Percentiles rank a stretch among this genome's conserved stretches.
These are phyloP conservation scores for Zymoseptoria brevis DNA, from an alignment of 2,329 filamentous ascomycete genomes.

Conservation along the genomic window DNA sequence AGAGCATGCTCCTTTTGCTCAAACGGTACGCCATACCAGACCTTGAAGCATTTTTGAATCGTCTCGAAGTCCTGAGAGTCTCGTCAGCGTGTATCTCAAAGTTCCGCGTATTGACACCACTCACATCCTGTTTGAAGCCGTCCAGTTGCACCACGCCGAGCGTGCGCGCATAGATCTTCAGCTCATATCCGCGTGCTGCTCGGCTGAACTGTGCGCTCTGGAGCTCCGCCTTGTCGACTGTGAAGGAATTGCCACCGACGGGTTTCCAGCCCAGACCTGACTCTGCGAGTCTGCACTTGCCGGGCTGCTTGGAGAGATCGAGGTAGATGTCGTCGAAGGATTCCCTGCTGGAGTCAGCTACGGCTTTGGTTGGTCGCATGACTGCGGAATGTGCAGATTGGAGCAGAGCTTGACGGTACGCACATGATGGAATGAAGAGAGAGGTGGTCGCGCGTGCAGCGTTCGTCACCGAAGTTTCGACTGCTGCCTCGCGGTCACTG, in stretches of 20 bases:
- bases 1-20: slow-evolving; percentile 91
- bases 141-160: slow-evolving; percentile 87
- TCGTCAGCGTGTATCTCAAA: slow-evolving; percentile 2
- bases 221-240: slow-evolving; percentile 80
- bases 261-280: slow-evolving; percentile 95
- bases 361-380: background rate
- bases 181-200: slow-evolving; percentile 82
- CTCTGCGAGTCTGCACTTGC: slow-evolving; percentile 91
- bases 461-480: background rate
- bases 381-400: background rate
- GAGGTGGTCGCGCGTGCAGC: background rate
- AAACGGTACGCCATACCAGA: slow-evolving; percentile 91
- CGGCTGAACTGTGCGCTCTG: slow-evolving; percentile 87
- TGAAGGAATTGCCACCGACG: slow-evolving; percentile 83
- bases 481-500: background rate
- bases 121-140: slow-evolving; percentile 79
- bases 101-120: slow-evolving; percentile 12
- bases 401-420: background rate
- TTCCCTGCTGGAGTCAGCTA: slow-evolving; percentile 49
- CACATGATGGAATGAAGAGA: background rate
- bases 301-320: slow-evolving; percentile 84
- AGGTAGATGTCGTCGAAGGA: slow-evolving; percentile 97
- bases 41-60: slow-evolving; percentile 86
- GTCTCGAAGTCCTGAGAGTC: slow-evolving; percentile 75
- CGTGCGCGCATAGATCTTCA: slow-evolving; percentile 81